Evolutionary conservation across 1,139 yeast species (phyloP), one percentile per base, ranked within the genome.

Genomic region (Debaryomycetaceae sp.): DNA sequence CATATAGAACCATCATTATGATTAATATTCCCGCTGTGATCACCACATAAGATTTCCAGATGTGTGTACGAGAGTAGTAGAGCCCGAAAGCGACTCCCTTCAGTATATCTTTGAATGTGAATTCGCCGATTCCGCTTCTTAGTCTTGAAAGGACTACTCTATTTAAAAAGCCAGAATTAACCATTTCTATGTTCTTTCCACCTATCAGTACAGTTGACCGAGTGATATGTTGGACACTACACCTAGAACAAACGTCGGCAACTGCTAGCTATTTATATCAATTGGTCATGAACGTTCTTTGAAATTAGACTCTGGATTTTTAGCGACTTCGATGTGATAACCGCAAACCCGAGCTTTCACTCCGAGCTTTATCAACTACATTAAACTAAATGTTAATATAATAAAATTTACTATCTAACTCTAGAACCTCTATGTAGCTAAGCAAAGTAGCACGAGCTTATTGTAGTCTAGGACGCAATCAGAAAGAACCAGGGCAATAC

Each of bases 1-100:
- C 91, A 53, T 85, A 87, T n/a, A 86, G 63, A 4, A 81, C 65
- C 30, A 59, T 48, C 43, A 71, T 57, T 34, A 72, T 51, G 1
- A 64, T 41, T 17, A 73, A 41, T 7, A 70, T 57, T 2, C 78
- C 78, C 1, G 59, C 40, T 3, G 78, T 78, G 2, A 71, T 59
- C 13, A 71, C 45, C 9, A 66, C 45, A 51, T 68, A 74, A 8
- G 75, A 62, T 36, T 60, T 61, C 24, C 69, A 44, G 8, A 72
- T 52, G 48, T 72, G 75, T 7, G 42, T 41, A 37, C 58, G 54
- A 6, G 71, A 65, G 46, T 61, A 62, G 61, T 64, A 65, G 5
- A 68, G 13, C 0, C 73, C 70, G 34, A 53, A 52, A 0, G 41
- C 52, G 2, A 59, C 42, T 0, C 68, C 68, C 11, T 47, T 38